phyloP scores from a whole-genome alignment of 805 yeast species.

The Wickerhamiella vanderwaltii region DNA sequence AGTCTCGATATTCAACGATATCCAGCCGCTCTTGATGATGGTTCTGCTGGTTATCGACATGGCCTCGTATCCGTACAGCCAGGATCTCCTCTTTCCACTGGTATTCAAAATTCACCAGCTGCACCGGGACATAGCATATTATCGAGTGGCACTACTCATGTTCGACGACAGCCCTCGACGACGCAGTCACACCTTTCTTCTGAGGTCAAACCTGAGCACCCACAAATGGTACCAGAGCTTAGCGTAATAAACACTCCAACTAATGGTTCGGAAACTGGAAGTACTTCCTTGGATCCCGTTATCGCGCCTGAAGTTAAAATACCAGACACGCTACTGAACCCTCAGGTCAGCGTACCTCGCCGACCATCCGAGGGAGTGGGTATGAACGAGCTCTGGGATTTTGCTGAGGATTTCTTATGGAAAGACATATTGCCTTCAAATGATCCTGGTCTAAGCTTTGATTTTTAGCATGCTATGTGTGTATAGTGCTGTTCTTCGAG shows the following conservation, averaged over 20 bases:
- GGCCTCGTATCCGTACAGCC: not conserved
- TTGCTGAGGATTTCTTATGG: slow-evolving; percentile 10
- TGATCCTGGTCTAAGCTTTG: slow-evolving; percentile 8
- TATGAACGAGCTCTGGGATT: slow-evolving; percentile 9
- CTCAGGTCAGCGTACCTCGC: not conserved
- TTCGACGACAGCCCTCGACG: not conserved
- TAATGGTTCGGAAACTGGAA: not conserved
- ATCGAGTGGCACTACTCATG: not conserved
- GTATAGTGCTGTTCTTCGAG: not conserved
- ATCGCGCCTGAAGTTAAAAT: slow-evolving; percentile 4
- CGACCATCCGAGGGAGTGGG: slow-evolving; percentile 6
- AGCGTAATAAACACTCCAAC: not conserved
- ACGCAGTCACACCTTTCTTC: not conserved
- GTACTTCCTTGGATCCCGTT: not conserved
- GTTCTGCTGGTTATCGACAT: not conserved
- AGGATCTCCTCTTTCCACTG: not conserved
- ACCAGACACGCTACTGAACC: not conserved
- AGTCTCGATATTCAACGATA: slow-evolving; percentile 10
- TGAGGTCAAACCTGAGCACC: not conserved
- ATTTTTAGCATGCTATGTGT: slow-evolving; percentile 1
- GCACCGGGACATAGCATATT: too few relatives aligned
- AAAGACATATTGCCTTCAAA: slow-evolving; percentile 3
- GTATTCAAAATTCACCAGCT: not conserved
- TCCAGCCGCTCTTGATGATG: not conserved
- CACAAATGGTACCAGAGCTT: not conserved